Conservation (phyloP, 148 eudicot genomes). For the Pharnaceum exiguum region DNA sequence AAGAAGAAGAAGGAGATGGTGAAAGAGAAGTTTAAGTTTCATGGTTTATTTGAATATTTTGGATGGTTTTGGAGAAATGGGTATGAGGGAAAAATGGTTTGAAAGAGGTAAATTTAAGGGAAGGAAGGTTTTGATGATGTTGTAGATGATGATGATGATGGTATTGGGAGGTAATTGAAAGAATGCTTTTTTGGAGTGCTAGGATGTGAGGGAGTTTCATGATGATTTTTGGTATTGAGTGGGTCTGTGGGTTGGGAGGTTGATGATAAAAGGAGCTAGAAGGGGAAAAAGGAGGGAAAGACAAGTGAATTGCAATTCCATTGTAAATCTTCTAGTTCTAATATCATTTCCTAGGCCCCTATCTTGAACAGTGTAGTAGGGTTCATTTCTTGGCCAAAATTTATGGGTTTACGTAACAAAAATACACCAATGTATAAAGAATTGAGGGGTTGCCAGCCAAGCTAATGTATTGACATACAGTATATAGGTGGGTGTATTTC, state of each 20-base stretch:
- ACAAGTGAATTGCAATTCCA: not conserved
- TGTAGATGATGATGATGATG: constrained; percentile 11
- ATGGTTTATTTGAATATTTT: too few species aligned
- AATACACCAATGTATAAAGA: too few species aligned
- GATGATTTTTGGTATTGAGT: constrained; percentile 51
- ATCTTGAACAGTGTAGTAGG: too few species aligned
- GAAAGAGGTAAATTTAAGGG: constrained; percentile 49
- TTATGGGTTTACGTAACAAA: too few species aligned
- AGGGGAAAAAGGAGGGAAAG: constrained; percentile 9
- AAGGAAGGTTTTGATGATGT: constrained; percentile 29
- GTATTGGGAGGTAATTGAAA: constrained; percentile 7
- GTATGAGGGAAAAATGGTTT: constrained; percentile 17
- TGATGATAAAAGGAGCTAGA: constrained; percentile 12
- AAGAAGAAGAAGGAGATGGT: constrained; percentile 12
- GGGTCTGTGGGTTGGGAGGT: constrained; percentile 31
- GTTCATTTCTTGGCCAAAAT: too few species aligned
- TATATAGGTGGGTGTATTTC: too few species aligned
- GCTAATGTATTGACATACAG: too few species aligned
- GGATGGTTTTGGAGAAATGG: not conserved
- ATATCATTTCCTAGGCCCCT: not conserved
- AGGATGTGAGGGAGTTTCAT: constrained; percentile 54
- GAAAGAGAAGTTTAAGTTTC: constrained; percentile 19
- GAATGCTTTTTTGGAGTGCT: constrained; percentile 63
- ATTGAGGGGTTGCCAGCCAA: too few species aligned
- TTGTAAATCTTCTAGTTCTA: not conserved